Base-by-base conservation (phyloP, 2,329 filamentous ascomycete species). In the Acephala macrosclerotiorum region DNA sequence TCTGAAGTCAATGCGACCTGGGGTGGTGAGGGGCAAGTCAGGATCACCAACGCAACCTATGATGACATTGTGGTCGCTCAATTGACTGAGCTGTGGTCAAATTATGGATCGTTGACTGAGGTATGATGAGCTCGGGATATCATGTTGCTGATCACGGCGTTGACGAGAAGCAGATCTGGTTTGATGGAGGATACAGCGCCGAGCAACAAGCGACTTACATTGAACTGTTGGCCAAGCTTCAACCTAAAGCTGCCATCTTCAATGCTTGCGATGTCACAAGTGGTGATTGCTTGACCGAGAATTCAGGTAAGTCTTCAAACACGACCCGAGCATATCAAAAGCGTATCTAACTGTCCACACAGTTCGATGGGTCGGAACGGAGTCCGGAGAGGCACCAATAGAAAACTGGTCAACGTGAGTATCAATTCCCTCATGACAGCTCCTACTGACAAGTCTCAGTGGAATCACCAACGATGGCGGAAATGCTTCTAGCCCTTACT, bases 381-480 rank as follows among this genome's bases (percentile, higher is more conserved):
- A 51, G 22, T 26, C 12, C 20, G 47, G 47, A 25, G 47, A 51
- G 18, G 47, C 47, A 26, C 47, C 47, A 26, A 25, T 51, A 11
- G 47, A 51, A 16, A 51, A 51, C 25, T 51, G 47, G 47, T 51
- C 47, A 25, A 51, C 47, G 47, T 51, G 18, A 25, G 20, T 51
- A 22, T 26, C 47, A 14, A n/a, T 3, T 14, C 47, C 20, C 9
- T 51, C 3, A 8, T 29, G 20, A 29, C 8, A 2, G 11, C 11
- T 16, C 11, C 26, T 3, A 51, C 47, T 51, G 11, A 51, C 47
- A 25, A 14, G 11, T 16, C 5, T 9, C 5, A 51, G 47, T 9
- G 47, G 47, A 25, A 51, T 51, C 47, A 26, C 47, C 47, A 51
- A 51, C 47, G 47, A 51, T 22, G 47, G 47, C 47, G 47, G 47